These are phyloP conservation scores for Zizania latifolia DNA, from an alignment of 176 grass and related monocot species.

Conservation along the genomic window DNA sequence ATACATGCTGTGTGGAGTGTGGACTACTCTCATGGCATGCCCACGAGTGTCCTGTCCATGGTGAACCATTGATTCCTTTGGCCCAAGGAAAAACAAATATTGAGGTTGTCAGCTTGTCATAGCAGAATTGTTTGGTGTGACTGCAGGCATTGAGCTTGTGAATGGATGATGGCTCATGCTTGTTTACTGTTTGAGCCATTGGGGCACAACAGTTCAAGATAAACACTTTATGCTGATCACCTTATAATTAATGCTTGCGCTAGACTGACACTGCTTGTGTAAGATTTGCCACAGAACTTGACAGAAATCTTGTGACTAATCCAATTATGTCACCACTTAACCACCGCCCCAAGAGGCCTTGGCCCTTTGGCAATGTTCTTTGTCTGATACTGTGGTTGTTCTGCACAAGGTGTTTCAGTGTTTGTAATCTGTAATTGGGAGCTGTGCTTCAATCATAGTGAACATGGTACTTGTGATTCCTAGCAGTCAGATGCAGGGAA, in stretches of 20 bases:
- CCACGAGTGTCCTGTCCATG: neutral
- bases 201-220: neutral
- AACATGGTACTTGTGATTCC: conserved; percentile 37
- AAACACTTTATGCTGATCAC: neutral
- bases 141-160: neutral
- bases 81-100: neutral
- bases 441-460: conserved; percentile 50
- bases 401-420: neutral
- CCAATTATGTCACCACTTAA: neutral
- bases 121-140: neutral
- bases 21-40: neutral
- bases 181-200: neutral
- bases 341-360: neutral
- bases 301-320: neutral
- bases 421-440: conserved; percentile 26
- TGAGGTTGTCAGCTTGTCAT: neutral
- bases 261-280: neutral
- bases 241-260: neutral
- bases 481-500: neutral
- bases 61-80: neutral
- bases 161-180: neutral
- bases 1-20: neutral
- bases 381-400: conserved; percentile 24
- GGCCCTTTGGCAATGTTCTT: neutral
- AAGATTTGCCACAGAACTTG: neutral